Evolutionary conservation across 768 basidiomycete genomes (phyloP).

Genomic region (Pseudohyphozyma bogoriensis): DNA sequence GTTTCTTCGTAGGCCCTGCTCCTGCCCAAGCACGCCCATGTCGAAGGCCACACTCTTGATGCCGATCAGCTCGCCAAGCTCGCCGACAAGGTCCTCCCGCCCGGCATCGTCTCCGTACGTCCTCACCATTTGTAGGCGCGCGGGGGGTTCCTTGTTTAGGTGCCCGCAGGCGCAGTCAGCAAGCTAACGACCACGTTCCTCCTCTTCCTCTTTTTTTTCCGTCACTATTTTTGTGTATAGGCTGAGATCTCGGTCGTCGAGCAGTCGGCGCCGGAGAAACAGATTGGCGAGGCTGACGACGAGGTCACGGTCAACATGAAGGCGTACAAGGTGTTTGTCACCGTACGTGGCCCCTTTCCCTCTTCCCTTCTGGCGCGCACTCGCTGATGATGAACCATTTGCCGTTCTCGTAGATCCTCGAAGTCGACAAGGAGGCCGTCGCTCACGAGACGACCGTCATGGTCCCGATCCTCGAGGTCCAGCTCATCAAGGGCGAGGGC

Average conservation of each 20-base stretch:
- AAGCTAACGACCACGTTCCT: not conserved
- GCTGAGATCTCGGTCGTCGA: not conserved
- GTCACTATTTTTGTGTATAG: not conserved
- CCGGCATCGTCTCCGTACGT: not conserved
- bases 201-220: not conserved
- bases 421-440: not conserved
- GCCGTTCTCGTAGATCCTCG: not conserved
- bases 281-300: not conserved
- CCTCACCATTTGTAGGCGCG: no score
- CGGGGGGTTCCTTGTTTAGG: no score
- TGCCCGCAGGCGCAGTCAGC: not conserved
- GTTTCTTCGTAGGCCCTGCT: not conserved
- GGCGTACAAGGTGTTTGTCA: not conserved
- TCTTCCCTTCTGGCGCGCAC: no score
- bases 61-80: not conserved
- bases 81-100: not conserved
- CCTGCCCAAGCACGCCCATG: not conserved
- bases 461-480: constrained; percentile 1
- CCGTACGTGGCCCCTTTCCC: not conserved
- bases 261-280: not conserved
- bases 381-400: not conserved
- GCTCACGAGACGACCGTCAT: not conserved
- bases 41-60: not conserved
- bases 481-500: no score
- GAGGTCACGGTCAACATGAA: not conserved